Conservation (phyloP, 2,329 filamentous ascomycete species). For the Ploettnerulaceae sp. region DNA sequence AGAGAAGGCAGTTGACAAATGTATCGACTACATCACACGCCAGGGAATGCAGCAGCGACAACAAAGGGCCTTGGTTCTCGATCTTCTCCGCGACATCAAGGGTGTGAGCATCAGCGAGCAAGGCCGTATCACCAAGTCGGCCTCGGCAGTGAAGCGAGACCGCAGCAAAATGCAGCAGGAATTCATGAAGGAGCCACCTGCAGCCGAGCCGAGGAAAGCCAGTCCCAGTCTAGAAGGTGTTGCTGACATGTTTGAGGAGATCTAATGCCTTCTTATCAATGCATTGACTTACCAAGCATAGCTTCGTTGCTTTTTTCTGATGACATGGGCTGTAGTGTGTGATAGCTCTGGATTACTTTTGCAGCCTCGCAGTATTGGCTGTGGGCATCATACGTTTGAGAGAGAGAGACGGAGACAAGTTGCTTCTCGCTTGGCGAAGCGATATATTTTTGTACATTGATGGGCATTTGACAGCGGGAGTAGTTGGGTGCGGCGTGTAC, state of each 20-base stretch:
- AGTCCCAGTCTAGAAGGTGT: constrained; percentile 32
- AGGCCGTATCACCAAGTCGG: constrained; percentile 67
- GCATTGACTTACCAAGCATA: neutral
- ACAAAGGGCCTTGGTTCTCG: constrained; percentile 76
- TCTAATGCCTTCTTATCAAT: neutral
- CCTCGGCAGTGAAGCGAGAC: constrained; percentile 39
- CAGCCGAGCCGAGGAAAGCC: constrained; percentile 10
- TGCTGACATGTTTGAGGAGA: constrained; percentile 30
- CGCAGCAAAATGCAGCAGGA: constrained; percentile 60
- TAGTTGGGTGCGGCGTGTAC: neutral
- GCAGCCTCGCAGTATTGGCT: no score
- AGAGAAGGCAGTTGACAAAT: constrained; percentile 59
- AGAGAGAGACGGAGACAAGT: no score
- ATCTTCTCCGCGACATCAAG: constrained; percentile 79
- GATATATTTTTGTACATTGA: constrained; percentile 2
- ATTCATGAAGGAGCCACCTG: constrained; percentile 52
- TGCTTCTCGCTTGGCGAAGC: no score
- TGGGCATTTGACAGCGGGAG: neutral
- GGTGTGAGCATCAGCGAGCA: constrained; percentile 91
- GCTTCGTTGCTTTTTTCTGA: neutral
- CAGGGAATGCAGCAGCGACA: constrained; percentile 61
- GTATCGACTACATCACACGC: constrained; percentile 56
- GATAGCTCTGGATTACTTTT: no score
- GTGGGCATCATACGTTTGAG: no score
- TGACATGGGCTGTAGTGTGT: neutral